Percentiles rank a stretch among this genome's conserved stretches.
These are phyloP conservation scores for Fusarium haematococcum DNA, from an alignment of 2,329 filamentous ascomycete species.

Conservation along the genomic window DNA sequence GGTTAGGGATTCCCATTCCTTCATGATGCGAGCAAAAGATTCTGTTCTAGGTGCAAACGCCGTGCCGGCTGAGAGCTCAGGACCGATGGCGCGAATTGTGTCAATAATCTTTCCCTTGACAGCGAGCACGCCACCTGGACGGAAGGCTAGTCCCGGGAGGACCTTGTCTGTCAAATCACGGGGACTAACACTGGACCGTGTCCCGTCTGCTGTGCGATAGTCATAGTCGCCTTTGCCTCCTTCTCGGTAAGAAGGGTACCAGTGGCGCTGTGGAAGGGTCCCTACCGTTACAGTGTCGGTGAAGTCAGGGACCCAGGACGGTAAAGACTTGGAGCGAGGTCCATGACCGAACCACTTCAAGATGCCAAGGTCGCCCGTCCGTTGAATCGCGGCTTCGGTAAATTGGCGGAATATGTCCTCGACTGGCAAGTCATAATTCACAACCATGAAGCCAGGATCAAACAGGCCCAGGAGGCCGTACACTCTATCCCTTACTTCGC, in stretches of 20 bases:
- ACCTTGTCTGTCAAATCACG: neutral
- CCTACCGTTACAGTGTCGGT: neutral
- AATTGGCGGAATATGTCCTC: conserved; percentile 21
- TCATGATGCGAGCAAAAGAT: neutral
- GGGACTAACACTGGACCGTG: neutral
- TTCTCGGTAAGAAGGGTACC: neutral
- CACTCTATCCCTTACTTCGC: conserved; percentile 14
- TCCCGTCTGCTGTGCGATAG: neutral
- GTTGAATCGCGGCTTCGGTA: neutral
- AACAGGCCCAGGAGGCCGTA: conserved; percentile 20
- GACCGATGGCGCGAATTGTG: neutral
- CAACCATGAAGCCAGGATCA: neutral
- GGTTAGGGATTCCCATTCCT: conserved; percentile 2
- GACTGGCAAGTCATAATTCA: neutral
- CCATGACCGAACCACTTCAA: neutral
- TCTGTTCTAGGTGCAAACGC: neutral
- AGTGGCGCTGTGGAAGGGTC: neutral
- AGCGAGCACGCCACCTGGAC: neutral
- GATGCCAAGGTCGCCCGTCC: neutral
- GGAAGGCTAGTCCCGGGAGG: neutral
- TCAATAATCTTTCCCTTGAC: conserved; percentile 17
- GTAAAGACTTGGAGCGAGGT: neutral
- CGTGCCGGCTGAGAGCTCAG: neutral
- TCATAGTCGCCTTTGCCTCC: neutral
- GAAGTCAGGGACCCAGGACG: conserved; percentile 26